A percentile compares a stretch with the other conserved stretches of the same genome.
phyloP scores from a whole-genome alignment of 2,329 filamentous ascomycete genomes.

The Xylariaceae sp. region DNA sequence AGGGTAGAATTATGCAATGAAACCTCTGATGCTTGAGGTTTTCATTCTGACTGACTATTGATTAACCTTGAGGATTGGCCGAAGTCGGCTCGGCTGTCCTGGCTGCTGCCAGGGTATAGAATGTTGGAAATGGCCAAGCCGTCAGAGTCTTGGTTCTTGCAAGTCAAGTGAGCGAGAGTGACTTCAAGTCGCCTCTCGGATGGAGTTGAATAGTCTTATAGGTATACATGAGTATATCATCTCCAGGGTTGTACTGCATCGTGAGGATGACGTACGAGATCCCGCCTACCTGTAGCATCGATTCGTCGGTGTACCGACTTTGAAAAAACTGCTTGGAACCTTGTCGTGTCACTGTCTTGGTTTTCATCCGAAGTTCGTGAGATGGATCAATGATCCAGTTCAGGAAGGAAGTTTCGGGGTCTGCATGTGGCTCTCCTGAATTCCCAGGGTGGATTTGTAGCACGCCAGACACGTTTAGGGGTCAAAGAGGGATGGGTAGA shows the following conservation, averaged over 20 bases:
- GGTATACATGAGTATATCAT: neutral
- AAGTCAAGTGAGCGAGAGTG: neutral
- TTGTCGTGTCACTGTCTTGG: slow-evolving; percentile 13
- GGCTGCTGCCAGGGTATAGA: slow-evolving; percentile 7
- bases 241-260: slow-evolving; percentile 11
- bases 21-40: slow-evolving; percentile 15
- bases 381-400: slow-evolving; percentile 9
- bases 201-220: slow-evolving; percentile 1
- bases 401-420: slow-evolving; percentile 19
- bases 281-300: slow-evolving; percentile 3
- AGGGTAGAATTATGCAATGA: slow-evolving; percentile 8
- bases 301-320: slow-evolving; percentile 2
- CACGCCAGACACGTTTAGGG: slow-evolving; percentile 6
- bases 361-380: slow-evolving; percentile 15
- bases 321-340: slow-evolving; percentile 7
- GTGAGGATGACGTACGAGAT: slow-evolving; percentile 4
- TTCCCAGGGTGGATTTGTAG: slow-evolving; percentile 10
- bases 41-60: slow-evolving; percentile 5
- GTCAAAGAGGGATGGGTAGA: slow-evolving; percentile 1
- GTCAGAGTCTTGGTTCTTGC: neutral
- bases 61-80: slow-evolving; percentile 8
- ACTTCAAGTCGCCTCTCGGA: slow-evolving; percentile 2
- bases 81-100: slow-evolving; percentile 14
- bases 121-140: neutral
- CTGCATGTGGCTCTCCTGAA: slow-evolving; percentile 12